Evolutionary conservation across 1,284 basidiomycete genomes (phyloP).

Genomic region (Tylopilus sp.): DNA sequence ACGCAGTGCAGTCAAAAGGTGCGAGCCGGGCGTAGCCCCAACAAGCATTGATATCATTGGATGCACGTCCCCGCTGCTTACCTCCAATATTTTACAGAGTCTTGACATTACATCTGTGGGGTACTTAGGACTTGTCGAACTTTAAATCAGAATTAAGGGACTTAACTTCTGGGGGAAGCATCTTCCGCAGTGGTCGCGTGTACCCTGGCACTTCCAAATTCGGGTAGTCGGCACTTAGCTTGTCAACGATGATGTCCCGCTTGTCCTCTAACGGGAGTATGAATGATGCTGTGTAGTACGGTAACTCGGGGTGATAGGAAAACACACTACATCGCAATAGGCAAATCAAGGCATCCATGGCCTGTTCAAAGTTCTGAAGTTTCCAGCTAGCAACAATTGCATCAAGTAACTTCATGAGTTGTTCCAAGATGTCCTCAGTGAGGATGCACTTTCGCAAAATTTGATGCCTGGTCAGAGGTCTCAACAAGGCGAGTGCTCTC

Average conservation of each 20-base stretch:
- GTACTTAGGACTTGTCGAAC: too few species aligned
- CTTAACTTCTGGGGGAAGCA: too few species aligned
- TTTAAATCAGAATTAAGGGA: too few species aligned
- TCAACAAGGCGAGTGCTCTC: constrained; percentile 37
- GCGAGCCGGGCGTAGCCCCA: too few species aligned
- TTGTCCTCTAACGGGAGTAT: constrained; percentile 20
- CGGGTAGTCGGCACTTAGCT: constrained; percentile 3
- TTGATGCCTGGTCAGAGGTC: constrained; percentile 28
- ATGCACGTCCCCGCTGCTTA: too few species aligned
- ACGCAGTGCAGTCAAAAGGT: constrained; percentile 27
- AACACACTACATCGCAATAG: constrained; percentile 35
- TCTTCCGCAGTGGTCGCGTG: too few species aligned
- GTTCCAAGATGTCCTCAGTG: constrained; percentile 26
- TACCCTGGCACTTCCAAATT: background rate
- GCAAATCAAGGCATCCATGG: constrained; percentile 35
- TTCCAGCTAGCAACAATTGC: background rate
- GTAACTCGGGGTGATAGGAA: constrained; percentile 10
- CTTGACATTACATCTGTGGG: too few species aligned
- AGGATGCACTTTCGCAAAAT: constrained; percentile 25
- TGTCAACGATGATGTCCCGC: constrained; percentile 6
- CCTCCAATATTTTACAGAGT: too few species aligned
- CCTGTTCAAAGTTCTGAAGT: constrained; percentile 28
- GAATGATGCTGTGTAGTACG: background rate
- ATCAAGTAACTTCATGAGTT: constrained; percentile 28
- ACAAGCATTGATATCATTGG: too few species aligned